Evolutionary conservation across 768 basidiomycete genomes (phyloP), one percentile per base, ranked within the genome.

Genomic region (Leccinum aurantiacum): DNA sequence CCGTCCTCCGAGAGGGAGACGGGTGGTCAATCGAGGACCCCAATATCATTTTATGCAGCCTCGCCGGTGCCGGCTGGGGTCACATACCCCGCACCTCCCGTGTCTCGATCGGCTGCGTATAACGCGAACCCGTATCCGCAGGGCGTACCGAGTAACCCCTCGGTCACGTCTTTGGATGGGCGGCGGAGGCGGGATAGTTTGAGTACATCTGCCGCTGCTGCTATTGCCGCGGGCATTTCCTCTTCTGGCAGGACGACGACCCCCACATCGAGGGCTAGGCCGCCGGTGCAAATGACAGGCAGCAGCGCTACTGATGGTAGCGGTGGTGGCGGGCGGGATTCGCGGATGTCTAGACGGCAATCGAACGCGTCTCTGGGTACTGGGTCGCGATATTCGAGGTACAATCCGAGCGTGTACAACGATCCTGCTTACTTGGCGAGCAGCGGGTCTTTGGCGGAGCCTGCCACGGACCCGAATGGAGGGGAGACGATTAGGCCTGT

Each of bases 41-140:
- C 70, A 2, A 56, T 65, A 15, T 60, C 66, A 3, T 61, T 71
- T 25, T 74, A 74, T 15, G 67, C 72, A 3, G 27, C 64, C 13
- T 65, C 72, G 10, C 64, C 72, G 8, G 65, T 69, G 8, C 72
- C 72, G 33, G 15, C 59, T 9, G 72, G 67, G 0, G 25, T 72
- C 41, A 61, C 62, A 3, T 74, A 74, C 31, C 70, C 72, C 7
- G 67, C 58, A 1, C 72, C 72, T 35, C 74, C 72, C 14, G 56
- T 74, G 47, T 63, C 68, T 17, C 73, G 72, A 24, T 65, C 67
- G 0, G 62, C 65, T n/a, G 15, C 57, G 4, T 68, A 60, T 54
- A 61, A 51, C 3, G 56, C 46, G 14, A 44, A 48, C 8, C 1
- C 49, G 5, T 27, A 61, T 53, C 24, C 56, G 47, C 58, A 60